Conservation (phyloP, 1,139 yeast species). For the Hansenula lynferdii region DNA sequence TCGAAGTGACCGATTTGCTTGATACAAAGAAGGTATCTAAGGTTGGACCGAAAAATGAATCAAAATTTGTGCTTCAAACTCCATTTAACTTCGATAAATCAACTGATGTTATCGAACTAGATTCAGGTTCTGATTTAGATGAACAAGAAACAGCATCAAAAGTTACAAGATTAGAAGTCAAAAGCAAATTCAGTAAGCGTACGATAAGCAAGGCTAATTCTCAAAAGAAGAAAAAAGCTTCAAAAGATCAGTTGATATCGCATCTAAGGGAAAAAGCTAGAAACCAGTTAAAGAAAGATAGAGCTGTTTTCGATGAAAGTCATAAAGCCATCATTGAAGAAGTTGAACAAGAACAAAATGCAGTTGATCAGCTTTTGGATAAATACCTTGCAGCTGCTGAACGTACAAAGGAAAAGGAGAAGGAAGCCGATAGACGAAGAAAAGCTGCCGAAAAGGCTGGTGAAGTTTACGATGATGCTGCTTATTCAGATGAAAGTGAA, state of each 20-base stretch:
- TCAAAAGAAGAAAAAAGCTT: constrained; percentile 12
- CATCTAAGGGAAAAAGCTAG: constrained; percentile 26
- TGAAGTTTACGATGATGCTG: constrained; percentile 13
- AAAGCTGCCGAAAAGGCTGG: constrained; percentile 12
- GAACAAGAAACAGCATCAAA: constrained; percentile 21
- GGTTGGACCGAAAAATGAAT: neutral
- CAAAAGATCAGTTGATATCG: constrained; percentile 22
- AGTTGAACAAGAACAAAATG: constrained; percentile 25
- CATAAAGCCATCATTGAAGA: constrained; percentile 24
- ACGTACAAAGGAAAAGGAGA: constrained; percentile 48
- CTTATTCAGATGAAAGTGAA: constrained; percentile 21
- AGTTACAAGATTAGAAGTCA: constrained; percentile 29
- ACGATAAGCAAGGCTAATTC: constrained; percentile 5
- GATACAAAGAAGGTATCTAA: neutral
- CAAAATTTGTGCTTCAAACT: neutral
- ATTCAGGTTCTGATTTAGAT: constrained; percentile 9
- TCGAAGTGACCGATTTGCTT: neutral
- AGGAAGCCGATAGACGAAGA: constrained; percentile 29
- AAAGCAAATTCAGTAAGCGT: constrained; percentile 29
- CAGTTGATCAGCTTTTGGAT: constrained; percentile 50
- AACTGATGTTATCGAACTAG: constrained; percentile 6
- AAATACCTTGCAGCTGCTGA: constrained; percentile 54
- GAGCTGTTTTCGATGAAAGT: constrained; percentile 20
- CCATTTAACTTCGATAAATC: neutral
- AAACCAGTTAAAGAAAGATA: constrained; percentile 27